Conservation (phyloP, 441 rosid species). For the Gossypium trilobum region DNA sequence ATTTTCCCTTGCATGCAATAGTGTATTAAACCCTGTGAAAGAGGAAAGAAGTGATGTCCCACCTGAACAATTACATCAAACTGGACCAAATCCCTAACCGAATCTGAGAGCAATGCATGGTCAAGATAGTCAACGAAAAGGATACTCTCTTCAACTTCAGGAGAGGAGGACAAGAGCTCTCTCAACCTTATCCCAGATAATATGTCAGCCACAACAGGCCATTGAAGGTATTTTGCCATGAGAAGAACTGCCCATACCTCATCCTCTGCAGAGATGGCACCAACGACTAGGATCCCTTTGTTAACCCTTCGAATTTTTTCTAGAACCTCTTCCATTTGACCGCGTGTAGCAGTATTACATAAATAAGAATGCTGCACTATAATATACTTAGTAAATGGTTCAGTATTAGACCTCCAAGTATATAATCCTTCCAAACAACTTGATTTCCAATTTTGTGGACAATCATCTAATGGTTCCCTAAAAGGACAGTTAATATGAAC, state of each 20-base stretch:
- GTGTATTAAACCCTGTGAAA: constrained; percentile 8
- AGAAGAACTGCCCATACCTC: constrained; percentile 89
- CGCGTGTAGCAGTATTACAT: constrained; percentile 20
- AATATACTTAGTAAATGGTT: constrained; percentile 79
- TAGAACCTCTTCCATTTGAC: constrained; percentile 45
- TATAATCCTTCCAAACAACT: constrained; percentile 81
- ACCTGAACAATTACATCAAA: constrained; percentile 86
- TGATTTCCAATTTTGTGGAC: constrained; percentile 47
- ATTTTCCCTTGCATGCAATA: neutral
- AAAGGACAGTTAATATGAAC: constrained; percentile 94
- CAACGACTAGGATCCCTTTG: constrained; percentile 65
- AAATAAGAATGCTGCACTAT: constrained; percentile 36
- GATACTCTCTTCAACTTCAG: constrained; percentile 35
- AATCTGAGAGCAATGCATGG: constrained; percentile 70
- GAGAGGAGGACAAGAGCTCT: constrained; percentile 45
- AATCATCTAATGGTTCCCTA: constrained; percentile 76
- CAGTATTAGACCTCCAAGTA: constrained; percentile 57
- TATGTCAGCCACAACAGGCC: constrained; percentile 92
- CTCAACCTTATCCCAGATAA: constrained; percentile 87
- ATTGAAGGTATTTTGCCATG: constrained; percentile 69
- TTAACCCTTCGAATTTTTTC: constrained; percentile 44
- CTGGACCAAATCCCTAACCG: constrained; percentile 46
- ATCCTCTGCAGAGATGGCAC: constrained; percentile 70
- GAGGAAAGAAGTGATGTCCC: constrained; percentile 14
- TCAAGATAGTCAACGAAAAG: constrained; percentile 79